phyloP scores from a whole-genome alignment of 306 rosid genomes.

The Pyrus betulifolia region DNA sequence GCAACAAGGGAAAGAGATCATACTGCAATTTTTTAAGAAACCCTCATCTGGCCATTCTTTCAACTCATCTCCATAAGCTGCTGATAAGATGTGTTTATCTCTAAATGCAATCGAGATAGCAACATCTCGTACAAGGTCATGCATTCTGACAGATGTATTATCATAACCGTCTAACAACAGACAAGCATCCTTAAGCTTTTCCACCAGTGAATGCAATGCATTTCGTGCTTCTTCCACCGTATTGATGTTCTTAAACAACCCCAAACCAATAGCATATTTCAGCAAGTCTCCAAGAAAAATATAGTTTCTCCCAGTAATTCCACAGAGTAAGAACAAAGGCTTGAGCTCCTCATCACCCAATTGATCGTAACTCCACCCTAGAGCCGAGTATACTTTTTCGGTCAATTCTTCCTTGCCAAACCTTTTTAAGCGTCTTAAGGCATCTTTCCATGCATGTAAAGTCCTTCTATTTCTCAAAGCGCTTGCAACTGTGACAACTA shows the following conservation, averaged over 20 bases:
- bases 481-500: conserved; percentile 28
- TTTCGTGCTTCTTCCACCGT: conserved; percentile 1
- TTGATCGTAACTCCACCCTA: conserved; percentile 16
- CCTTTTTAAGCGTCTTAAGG: neutral
- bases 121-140: conserved; percentile 16
- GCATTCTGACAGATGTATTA: neutral
- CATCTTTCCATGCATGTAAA: neutral
- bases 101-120: neutral
- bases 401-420: neutral
- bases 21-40: conserved; percentile 1
- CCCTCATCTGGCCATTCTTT: conserved; percentile 2
- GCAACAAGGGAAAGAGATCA: neutral
- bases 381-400: neutral
- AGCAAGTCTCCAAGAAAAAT: conserved; percentile 15
- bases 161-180: conserved; percentile 2
- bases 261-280: conserved; percentile 21
- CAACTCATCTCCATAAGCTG: neutral
- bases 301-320: neutral
- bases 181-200: conserved; percentile 8
- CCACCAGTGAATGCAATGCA: conserved; percentile 5
- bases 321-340: conserved; percentile 18
- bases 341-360: conserved; percentile 4
- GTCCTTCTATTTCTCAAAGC: neutral
- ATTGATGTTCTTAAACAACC: neutral
- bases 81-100: conserved; percentile 1